A percentile compares a stretch with the other conserved stretches of the same genome.
phyloP scores from a whole-genome alignment of 2,329 filamentous ascomycete species.

The Talaromyces pinophilus region DNA sequence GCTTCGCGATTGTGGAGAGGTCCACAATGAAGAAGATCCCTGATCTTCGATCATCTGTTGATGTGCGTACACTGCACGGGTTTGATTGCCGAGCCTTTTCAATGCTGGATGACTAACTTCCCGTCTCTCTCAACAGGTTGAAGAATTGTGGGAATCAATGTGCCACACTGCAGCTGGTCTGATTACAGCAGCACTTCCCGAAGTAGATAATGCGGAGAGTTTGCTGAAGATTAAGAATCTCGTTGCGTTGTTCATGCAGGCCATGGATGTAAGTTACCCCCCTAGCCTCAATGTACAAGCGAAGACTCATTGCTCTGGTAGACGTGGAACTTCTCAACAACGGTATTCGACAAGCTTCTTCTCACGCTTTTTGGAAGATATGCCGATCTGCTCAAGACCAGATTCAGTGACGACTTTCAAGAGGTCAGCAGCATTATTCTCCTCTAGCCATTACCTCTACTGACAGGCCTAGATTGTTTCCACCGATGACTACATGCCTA shows the following conservation, averaged over 20 bases:
- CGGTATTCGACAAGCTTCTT: constrained; percentile 77
- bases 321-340: constrained; percentile 88
- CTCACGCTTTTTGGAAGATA: constrained; percentile 93
- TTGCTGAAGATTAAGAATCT: constrained; percentile 94
- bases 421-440: constrained; percentile 58
- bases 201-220: constrained; percentile 83
- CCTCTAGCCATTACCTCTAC: neutral
- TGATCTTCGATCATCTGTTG: constrained; percentile 75
- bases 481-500: constrained; percentile 99
- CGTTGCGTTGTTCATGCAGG: constrained; percentile 92
- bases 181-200: constrained; percentile 74
- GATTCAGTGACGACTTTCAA: constrained; percentile 94
- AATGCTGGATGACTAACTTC: neutral
- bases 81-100: neutral
- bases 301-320: constrained; percentile 37
- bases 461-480: constrained; percentile 58
- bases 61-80: constrained; percentile 59
- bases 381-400: constrained; percentile 81
- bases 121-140: constrained; percentile 61
- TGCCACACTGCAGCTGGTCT: constrained; percentile 82
- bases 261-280: constrained; percentile 74
- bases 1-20: constrained; percentile 94
- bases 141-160: constrained; percentile 98
- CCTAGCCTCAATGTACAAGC: neutral
- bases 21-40: constrained; percentile 86